Conservation (phyloP, 2,329 filamentous ascomycete species). For the Talaromyces pinophilus region DNA sequence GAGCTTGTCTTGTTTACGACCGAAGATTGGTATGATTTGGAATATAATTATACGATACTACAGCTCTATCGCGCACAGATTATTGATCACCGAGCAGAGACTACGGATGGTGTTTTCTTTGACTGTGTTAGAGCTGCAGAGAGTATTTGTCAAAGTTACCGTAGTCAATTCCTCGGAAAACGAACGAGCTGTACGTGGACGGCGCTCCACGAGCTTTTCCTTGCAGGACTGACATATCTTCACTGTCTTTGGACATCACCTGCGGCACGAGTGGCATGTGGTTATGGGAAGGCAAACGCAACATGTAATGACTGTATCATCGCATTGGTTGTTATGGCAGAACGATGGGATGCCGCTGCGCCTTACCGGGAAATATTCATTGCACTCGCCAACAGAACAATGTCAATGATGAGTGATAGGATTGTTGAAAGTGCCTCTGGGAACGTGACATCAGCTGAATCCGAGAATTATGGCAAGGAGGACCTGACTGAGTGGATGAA, state of each 20-base stretch:
- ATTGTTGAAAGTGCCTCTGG: neutral
- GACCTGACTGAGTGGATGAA: neutral
- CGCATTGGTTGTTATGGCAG: constrained; percentile 35
- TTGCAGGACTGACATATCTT: constrained; percentile 33
- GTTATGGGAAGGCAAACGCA: constrained; percentile 28
- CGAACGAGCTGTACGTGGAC: constrained; percentile 28
- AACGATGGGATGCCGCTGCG: constrained; percentile 34
- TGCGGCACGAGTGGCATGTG: constrained; percentile 21
- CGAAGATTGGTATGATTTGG: constrained; percentile 42
- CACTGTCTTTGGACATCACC: constrained; percentile 40
- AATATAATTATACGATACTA: constrained; percentile 44
- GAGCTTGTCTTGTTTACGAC: constrained; percentile 35
- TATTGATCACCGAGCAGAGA: constrained; percentile 19
- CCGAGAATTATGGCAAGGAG: neutral
- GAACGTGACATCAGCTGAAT: neutral
- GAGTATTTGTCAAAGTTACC: constrained; percentile 17
- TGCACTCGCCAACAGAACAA: constrained; percentile 25
- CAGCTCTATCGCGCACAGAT: constrained; percentile 38
- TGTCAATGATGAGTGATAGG: constrained; percentile 13
- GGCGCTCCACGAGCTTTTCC: constrained; percentile 28
- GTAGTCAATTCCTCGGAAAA: constrained; percentile 25
- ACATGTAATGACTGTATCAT: constrained; percentile 36
- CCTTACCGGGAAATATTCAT: constrained; percentile 41
- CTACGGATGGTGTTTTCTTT: constrained; percentile 28
- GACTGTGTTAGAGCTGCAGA: constrained; percentile 27